Evolutionary conservation across 2,329 filamentous ascomycete species (phyloP).

Genomic region (Exophiala viscosa): DNA sequence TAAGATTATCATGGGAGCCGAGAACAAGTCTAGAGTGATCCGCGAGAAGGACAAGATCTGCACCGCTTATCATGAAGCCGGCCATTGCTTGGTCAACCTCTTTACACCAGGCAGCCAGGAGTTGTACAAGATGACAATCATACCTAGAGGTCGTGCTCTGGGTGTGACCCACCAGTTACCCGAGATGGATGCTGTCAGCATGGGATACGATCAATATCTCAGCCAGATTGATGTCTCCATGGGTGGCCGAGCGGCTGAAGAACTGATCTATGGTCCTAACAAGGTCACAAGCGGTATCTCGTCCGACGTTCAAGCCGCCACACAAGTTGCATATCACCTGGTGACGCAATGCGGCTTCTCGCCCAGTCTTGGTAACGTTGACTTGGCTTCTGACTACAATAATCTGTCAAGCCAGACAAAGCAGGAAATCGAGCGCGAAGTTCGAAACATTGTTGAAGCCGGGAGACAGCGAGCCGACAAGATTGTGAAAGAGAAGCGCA

Average conservation of each 20-base stretch:
- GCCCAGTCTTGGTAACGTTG: constrained; percentile 79
- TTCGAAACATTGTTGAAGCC: constrained; percentile 78
- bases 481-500: constrained; percentile 69
- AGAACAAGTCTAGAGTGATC: constrained; percentile 84
- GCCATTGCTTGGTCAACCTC: constrained; percentile 85
- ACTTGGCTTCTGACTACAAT: constrained; percentile 76
- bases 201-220: constrained; percentile 78
- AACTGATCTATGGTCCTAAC: constrained; percentile 86
- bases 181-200: constrained; percentile 78
- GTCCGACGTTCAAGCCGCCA: constrained; percentile 76
- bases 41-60: constrained; percentile 82
- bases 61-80: constrained; percentile 95
- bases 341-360: constrained; percentile 90
- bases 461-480: constrained; percentile 69
- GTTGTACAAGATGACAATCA: constrained; percentile 95
- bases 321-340: constrained; percentile 78
- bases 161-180: constrained; percentile 86
- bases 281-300: constrained; percentile 87
- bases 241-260: constrained; percentile 83
- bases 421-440: constrained; percentile 80
- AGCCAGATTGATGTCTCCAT: constrained; percentile 75
- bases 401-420: constrained; percentile 82
- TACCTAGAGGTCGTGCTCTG: constrained; percentile 80
- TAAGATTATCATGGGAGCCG: constrained; percentile 94
- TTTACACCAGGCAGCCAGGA: constrained; percentile 72